Conservation (phyloP, 2,329 filamentous ascomycete species). For the Fusarium siculi region DNA sequence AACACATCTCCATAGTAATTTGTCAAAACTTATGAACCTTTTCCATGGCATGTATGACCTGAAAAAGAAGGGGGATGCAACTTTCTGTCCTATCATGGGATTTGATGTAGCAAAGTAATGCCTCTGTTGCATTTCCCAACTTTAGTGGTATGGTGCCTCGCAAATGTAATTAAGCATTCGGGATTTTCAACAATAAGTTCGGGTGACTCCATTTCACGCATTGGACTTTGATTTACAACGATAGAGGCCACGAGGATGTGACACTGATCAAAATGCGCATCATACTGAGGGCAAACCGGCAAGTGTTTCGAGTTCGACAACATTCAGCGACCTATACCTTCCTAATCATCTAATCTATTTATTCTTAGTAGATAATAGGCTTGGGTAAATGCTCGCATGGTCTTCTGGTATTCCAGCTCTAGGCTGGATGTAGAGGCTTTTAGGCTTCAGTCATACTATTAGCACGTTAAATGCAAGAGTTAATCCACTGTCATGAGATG, state of each 20-base stretch:
- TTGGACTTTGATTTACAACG: too few relatives aligned
- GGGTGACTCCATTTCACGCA: rapidly evolving
- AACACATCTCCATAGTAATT: rapidly evolving
- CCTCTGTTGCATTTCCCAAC: neutral
- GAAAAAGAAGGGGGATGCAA: rapidly evolving
- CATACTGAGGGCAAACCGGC: rapidly evolving
- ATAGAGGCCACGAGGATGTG: rapidly evolving
- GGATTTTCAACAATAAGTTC: rapidly evolving
- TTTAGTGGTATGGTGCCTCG: neutral
- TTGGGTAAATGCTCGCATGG: rapidly evolving
- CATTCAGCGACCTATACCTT: neutral
- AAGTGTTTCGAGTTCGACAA: neutral
- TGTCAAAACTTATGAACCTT: rapidly evolving
- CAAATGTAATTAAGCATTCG: rapidly evolving
- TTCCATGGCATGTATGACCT: rapidly evolving
- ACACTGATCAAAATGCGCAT: rapidly evolving
- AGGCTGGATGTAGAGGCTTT: rapidly evolving
- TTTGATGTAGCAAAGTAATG: neutral
- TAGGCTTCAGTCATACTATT: neutral
- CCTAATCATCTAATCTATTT: neutral
- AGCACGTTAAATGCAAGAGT: rapidly evolving
- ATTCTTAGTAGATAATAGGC: rapidly evolving
- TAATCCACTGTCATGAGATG: rapidly evolving
- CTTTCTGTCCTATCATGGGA: neutral
- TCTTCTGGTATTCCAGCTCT: rapidly evolving